Evolutionary conservation across 495 filamentous ascomycete genomes (phyloP), one percentile per base, ranked within the genome.

Genomic region (Podospora anserina): DNA sequence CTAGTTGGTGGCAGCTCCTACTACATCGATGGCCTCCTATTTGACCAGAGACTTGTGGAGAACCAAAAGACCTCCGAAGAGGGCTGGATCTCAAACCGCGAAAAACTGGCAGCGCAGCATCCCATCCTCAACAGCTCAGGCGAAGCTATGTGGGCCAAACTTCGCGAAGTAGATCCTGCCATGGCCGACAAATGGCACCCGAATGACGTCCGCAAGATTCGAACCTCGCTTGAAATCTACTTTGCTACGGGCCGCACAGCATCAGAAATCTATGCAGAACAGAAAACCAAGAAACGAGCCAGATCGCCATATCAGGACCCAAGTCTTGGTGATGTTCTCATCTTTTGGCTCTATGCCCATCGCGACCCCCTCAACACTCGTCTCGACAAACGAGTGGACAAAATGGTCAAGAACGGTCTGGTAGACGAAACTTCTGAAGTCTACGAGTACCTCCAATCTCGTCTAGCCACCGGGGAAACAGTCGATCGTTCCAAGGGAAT

Each of bases 131-230:
- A 88, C 64, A 87, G 84, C 15, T 78, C 88, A 1, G 89, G 91
- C 1, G 87, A 91, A 49, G 81, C 84, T 7, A 88, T 98, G 54
- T 78, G 96, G 56, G 79, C 87, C 44, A 88, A 90, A 72, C 81
- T 98, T 65, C 82, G 82, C 64, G 85, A 90, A 73, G 89, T 97
- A 0, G 96, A 99, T 77, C 95, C 95, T 2, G 80, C 84, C 4
- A 97, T 97, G 89, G 96, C 96, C 18, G 84, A 88, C 63, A 85
- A 89, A 61, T 99, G 96, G 96, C 96, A 99, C 76, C 94, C 94
- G 0, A 92, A 92, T 53, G 96, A 99, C 71, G 80, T 83, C 27
- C 89, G 96, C 59, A 98, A 97, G 76, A 97, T 99, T 69, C 87
- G 86, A 61, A 88, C 92, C 55, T 97, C 93, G 2, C 83, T 99